These are phyloP conservation scores for Aspergillus bertholletiae DNA, from an alignment of 495 filamentous ascomycete genomes.

Conservation along the genomic window DNA sequence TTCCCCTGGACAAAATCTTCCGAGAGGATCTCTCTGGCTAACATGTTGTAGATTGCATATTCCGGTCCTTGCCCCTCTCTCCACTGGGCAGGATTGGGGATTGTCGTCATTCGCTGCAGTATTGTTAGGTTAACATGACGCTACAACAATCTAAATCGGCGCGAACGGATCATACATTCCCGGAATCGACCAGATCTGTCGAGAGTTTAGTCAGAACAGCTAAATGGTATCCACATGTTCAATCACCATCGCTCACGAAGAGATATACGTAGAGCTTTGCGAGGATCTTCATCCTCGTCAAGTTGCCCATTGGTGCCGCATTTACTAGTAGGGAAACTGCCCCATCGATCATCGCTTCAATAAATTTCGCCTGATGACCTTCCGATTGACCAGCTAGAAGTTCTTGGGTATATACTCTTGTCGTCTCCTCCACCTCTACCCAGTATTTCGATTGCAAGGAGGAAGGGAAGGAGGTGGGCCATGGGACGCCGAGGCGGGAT, in stretches of 20 bases:
- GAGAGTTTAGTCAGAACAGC: not conserved
- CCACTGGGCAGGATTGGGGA: not conserved
- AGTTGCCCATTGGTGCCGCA: conserved; percentile 2
- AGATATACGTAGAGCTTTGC: conserved; percentile 7
- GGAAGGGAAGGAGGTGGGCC: conserved; percentile 6
- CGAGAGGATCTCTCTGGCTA: conserved; percentile 5
- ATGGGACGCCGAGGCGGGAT: conserved; percentile 4
- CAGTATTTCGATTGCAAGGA: conserved; percentile 14
- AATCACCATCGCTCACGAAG: conserved; percentile 14
- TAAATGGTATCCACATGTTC: too few relatives aligned
- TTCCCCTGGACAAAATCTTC: conserved; percentile 6
- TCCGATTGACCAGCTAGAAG: not conserved
- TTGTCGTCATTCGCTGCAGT: not conserved
- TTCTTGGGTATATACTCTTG: not conserved
- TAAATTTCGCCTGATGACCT: not conserved
- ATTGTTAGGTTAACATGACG: not conserved
- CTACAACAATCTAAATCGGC: not conserved
- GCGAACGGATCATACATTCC: conserved; percentile 3
- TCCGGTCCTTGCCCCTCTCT: not conserved
- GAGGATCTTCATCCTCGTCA: conserved; percentile 2
- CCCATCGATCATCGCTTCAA: conserved; percentile 6
- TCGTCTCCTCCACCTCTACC: conserved; percentile 8
- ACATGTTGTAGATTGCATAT: not conserved
- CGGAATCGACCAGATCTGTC: conserved; percentile 7
- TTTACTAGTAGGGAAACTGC: conserved; percentile 6